Base-by-base conservation (phyloP, 306 rosid species). In the Vigna radiata region DNA sequence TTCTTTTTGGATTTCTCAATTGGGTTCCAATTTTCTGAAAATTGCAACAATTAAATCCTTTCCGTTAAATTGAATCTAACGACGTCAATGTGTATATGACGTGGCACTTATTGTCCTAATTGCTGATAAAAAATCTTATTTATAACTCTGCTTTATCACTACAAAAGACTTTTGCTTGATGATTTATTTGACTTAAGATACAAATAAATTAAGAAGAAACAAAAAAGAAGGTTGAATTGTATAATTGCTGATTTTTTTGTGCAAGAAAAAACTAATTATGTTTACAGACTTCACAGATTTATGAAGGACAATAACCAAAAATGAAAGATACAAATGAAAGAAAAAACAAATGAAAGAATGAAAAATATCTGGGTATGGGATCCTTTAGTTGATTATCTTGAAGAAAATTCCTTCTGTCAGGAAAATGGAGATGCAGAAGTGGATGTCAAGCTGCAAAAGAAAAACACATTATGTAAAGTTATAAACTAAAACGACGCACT, bases 341-440 rank as follows among this genome's bases (percentile, higher is more conserved):
- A 10, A 19, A 10, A 55, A 55, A 21, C 7, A 11, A 55, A 21
- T 19, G 15, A 55, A 55, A 7, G 27, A n/a, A 52, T 53, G 59
- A 18, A 53, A 55, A 54, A 55, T 18, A 55, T 54, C 61, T 55
- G 31, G 11, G 14, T 7, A 21, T 4, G 6, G 31, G 15, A 19
- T 54, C 15, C 61, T 8, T 54, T 54, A 54, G 29, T 55, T 55
- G 61, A 55, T 55, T 55, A 55, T 55, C 31, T 55, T 55, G 31
- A 21, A n/a, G n/a, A n/a, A 55, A 4, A 19, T 55, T 10, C 21
- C 15, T 55, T 18, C 31, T 55, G 21, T 14, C 61, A 9, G 61
- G 31, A 55, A 55, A 55, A 1, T 55, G 31, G 13, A 8, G 59
- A 18, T 53, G 59, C 59, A 53, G 27, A 53, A 8, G 59, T 53